Conservation (phyloP, 768 basidiomycete species). For the Tulasnella sp. region DNA sequence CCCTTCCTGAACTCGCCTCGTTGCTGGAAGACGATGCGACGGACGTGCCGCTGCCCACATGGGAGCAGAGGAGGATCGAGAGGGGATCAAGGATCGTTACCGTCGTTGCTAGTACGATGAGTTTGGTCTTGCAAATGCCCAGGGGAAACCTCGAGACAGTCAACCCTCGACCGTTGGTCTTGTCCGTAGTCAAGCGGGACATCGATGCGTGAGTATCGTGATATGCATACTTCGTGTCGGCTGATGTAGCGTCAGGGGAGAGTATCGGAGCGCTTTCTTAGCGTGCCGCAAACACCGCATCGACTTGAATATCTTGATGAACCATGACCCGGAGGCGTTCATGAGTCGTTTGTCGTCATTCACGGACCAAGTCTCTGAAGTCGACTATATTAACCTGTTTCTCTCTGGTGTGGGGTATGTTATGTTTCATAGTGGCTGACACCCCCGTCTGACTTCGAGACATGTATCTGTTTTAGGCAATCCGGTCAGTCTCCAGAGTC, state of each 20-base stretch:
- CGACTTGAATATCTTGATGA: constrained; percentile 78
- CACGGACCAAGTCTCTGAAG: constrained; percentile 74
- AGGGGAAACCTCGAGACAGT: constrained; percentile 94
- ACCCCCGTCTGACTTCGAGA: not conserved
- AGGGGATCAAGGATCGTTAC: constrained; percentile 82
- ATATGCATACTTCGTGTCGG: not conserved
- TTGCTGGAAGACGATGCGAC: constrained; percentile 12
- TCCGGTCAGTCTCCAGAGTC: constrained; percentile 45
- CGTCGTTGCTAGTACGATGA: constrained; percentile 78
- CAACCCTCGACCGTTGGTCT: constrained; percentile 81
- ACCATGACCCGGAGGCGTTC: constrained; percentile 62
- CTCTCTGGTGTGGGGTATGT: constrained; percentile 68
- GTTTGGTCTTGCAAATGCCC: constrained; percentile 91
- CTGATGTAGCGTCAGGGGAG: constrained; percentile 34
- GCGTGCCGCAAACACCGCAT: constrained; percentile 89
- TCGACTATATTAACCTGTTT: constrained; percentile 88
- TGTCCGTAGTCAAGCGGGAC: constrained; percentile 68
- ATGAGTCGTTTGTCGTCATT: constrained; percentile 49
- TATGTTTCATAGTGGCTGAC: constrained; percentile 19
- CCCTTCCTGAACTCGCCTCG: constrained; percentile 31
- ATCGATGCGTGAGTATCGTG: constrained; percentile 47
- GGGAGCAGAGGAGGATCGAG: constrained; percentile 74
- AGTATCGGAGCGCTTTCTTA: constrained; percentile 75
- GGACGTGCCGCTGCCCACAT: constrained; percentile 23
- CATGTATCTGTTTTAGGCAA: constrained; percentile 34